Conservation (phyloP, 495 filamentous ascomycete species). For the Cercophora sp. region DNA sequence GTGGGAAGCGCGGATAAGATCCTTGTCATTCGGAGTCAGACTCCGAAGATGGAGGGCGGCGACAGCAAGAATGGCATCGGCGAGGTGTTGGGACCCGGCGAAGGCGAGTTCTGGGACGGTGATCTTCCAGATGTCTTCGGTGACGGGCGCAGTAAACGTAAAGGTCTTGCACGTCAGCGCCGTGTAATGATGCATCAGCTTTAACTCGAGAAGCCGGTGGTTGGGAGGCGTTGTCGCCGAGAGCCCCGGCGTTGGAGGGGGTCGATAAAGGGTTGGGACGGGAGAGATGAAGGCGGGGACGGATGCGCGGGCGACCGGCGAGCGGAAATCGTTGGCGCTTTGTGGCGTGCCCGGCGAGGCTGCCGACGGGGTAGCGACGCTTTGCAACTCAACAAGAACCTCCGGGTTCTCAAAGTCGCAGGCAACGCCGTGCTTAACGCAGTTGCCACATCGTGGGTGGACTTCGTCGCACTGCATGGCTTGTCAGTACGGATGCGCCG, state of each 20-base stretch:
- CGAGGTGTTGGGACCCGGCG: constrained; percentile 46
- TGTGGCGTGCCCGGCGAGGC: constrained; percentile 27
- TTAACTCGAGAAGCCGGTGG: constrained; percentile 48
- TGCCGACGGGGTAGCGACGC: constrained; percentile 14
- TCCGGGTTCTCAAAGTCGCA: constrained; percentile 57
- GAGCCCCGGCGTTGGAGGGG: constrained; percentile 32
- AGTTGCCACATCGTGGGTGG: constrained; percentile 59
- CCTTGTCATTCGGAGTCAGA: constrained; percentile 45
- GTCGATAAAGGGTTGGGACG: constrained; percentile 32
- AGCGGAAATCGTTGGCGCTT: constrained; percentile 27
- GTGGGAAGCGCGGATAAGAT: constrained; percentile 51
- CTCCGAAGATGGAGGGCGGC: constrained; percentile 53
- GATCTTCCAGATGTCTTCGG: constrained; percentile 49
- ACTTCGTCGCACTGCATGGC: constrained; percentile 57
- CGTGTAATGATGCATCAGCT: constrained; percentile 54
- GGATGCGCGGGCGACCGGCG: constrained; percentile 21
- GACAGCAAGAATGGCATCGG: constrained; percentile 54
- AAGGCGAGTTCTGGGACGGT: constrained; percentile 54
- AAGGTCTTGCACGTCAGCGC: constrained; percentile 50
- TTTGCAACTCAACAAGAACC: constrained; percentile 33
- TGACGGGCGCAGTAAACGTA: constrained; percentile 43
- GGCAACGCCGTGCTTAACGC: constrained; percentile 57
- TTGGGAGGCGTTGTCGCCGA: constrained; percentile 34
- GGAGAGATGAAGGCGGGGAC: constrained; percentile 18
- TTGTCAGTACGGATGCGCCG: neutral